Percentiles rank a stretch among this genome's conserved stretches.
Conservation (phyloP, 2,329 filamentous ascomycete species). For the Pseudogymnoascus sp. region DNA sequence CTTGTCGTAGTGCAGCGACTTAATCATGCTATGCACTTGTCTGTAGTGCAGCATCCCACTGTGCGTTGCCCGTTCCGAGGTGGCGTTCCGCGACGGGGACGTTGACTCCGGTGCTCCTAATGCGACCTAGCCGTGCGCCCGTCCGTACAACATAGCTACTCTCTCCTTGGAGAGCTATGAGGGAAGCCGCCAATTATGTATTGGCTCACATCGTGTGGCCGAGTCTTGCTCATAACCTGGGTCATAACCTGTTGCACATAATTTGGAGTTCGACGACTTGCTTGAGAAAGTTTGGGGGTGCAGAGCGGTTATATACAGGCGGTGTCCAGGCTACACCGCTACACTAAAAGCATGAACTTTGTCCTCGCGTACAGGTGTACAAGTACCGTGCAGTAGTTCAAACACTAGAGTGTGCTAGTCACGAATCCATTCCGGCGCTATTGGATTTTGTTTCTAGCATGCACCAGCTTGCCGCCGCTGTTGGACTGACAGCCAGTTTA, state of each 20-base stretch:
- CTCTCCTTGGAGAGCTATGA: conserved; percentile 4
- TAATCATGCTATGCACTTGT: background rate
- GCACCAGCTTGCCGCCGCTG: background rate
- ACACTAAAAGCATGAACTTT: background rate
- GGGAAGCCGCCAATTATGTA: background rate
- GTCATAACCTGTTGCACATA: background rate
- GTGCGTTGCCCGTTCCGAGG: background rate
- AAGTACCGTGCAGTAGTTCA: background rate
- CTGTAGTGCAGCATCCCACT: background rate
- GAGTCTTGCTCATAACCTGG: background rate
- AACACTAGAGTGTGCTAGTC: background rate
- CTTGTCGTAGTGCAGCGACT: background rate
- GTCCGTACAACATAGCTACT: background rate
- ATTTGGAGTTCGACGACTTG: background rate
- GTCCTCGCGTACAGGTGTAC: background rate
- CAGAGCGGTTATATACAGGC: background rate
- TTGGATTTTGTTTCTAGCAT: background rate
- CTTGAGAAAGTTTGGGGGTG: background rate
- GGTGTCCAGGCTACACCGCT: background rate
- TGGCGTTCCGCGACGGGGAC: background rate
- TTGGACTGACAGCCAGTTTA: background rate
- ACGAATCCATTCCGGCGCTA: background rate
- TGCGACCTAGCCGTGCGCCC: background rate
- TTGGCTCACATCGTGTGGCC: background rate
- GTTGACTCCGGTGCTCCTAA: background rate